Base-by-base conservation (phyloP, 129 eudicot species). In the Logfia minima region DNA sequence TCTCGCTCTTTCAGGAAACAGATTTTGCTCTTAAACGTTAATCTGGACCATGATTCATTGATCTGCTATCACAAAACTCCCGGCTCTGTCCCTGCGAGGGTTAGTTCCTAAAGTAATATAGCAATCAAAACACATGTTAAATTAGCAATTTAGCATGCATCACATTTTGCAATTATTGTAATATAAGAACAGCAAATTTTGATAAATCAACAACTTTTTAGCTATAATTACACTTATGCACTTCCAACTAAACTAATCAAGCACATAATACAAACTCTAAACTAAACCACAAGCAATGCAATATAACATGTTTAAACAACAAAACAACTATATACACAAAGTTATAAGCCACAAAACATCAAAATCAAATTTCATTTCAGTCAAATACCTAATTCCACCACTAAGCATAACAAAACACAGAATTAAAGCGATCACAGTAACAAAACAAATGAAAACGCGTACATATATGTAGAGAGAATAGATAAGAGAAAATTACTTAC, bases 401-500 rank as follows among this genome's bases (percentile, higher is more conserved):
- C 11, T 70, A 45, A 29, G 52, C 43, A 32, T 28, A 29, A 11
- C 18, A 64, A 64, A 13, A 28, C 45, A 48, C 26, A 63, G 24
- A 35, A 56, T 18, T 5, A 56, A 19, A 56, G 22, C 9, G 39
- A 53, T 45, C 37, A 31, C 8, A 76, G 18, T 11, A 71, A 28
- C 7, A 45, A 45, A 45, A 45, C 53, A 45, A 45, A 17, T 45
- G 17, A 45, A 14, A 1, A 18, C 45, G 45, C 5, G 18, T 14
- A 11, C 13, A 45, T 45, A 45, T 45, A 3, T 13, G 4, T 45
- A 45, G 53, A 45, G 17, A 10, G 14, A 59, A 60, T n/a, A 51
- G 3, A 41, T 39, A 39, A 32, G 52, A 23, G 56, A 75, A 75
- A 14, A 52, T 21, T 45, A 76, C 89, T 31, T 77, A 92, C 98